A percentile compares a stretch with the other conserved stretches of the same genome.
Evolutionary conservation across 2,329 filamentous ascomycete species (phyloP).

Genomic region (Bipolaris gigantea): DNA sequence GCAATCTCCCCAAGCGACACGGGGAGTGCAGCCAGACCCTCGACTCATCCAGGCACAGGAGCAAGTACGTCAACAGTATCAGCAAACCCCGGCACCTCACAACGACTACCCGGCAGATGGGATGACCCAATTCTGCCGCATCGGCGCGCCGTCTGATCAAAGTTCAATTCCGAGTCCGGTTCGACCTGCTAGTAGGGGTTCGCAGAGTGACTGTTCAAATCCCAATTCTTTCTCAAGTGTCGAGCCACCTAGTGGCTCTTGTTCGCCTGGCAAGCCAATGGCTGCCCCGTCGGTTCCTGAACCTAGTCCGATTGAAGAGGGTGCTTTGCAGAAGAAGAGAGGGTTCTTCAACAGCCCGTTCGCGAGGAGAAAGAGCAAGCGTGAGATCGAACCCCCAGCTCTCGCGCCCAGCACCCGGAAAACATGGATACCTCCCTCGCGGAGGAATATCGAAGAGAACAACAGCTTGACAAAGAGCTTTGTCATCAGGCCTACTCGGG

Average conservation of each 20-base stretch:
- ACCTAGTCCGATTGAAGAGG: slow-evolving; percentile 33
- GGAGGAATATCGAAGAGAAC: slow-evolving; percentile 45
- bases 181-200: slow-evolving; percentile 81
- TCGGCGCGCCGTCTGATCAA: slow-evolving; percentile 69
- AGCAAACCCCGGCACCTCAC: slow-evolving; percentile 71
- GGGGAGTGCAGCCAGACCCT: slow-evolving; percentile 39
- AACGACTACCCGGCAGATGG: slow-evolving; percentile 94
- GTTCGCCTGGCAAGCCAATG: slow-evolving; percentile 69
- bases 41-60: slow-evolving; percentile 43
- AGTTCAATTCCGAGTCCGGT: slow-evolving; percentile 69
- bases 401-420: slow-evolving; percentile 51
- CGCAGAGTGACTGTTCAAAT: slow-evolving; percentile 86
- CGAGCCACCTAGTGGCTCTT: slow-evolving; percentile 73
- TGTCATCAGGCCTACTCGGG: slow-evolving; percentile 30
- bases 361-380: slow-evolving; percentile 80
- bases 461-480: slow-evolving; percentile 46
- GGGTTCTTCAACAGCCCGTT: slow-evolving; percentile 96
- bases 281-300: slow-evolving; percentile 25
- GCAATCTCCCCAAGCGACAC: slow-evolving; percentile 14
- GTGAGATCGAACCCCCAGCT: slow-evolving; percentile 66
- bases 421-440: slow-evolving; percentile 55
- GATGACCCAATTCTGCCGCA: slow-evolving; percentile 95
- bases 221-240: slow-evolving; percentile 86
- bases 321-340: slow-evolving; percentile 68
- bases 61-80: slow-evolving; percentile 44